These are phyloP conservation scores for Paspalum notatum DNA, from an alignment of 176 grass and related monocot genomes.

Conservation along the genomic window DNA sequence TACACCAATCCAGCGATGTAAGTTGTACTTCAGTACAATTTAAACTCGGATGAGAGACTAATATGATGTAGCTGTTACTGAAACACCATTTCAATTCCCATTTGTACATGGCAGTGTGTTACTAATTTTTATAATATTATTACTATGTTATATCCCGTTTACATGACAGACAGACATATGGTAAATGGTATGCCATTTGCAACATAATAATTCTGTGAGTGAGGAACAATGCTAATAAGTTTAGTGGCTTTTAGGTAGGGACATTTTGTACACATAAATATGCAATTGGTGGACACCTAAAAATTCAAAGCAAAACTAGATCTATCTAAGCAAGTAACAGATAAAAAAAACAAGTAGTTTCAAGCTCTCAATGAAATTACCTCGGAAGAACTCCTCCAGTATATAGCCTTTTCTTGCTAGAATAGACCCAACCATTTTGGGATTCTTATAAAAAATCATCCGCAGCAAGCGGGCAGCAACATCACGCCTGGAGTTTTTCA, in stretches of 20 bases:
- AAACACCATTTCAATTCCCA: slow-evolving; percentile 19
- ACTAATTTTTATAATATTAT: background rate
- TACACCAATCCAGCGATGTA: slow-evolving; percentile 5
- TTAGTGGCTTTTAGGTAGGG: background rate
- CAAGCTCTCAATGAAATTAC: slow-evolving; percentile 31
- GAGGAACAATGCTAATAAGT: background rate
- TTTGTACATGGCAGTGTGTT: background rate
- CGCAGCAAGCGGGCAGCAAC: slow-evolving; percentile 61
- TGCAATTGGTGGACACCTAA: slow-evolving; percentile 10
- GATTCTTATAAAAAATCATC: slow-evolving; percentile 84
- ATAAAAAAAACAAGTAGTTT: slow-evolving; percentile 28
- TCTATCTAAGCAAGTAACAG: background rate
- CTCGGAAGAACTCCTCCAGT: slow-evolving; percentile 85
- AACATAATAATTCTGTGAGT: background rate
- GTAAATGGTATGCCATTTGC: background rate
- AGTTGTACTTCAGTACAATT: background rate
- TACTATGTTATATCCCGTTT: slow-evolving; percentile 1
- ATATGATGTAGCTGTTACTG: background rate
- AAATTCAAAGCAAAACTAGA: background rate
- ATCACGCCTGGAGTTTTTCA: slow-evolving; percentile 57
- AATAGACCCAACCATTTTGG: slow-evolving; percentile 54
- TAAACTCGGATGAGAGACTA: background rate
- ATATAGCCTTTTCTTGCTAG: slow-evolving; percentile 61
- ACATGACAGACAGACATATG: background rate
- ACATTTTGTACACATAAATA: background rate